Evolutionary conservation across 257 asterid genomes (phyloP).

Genomic region (Nicotiana sylvestris): DNA sequence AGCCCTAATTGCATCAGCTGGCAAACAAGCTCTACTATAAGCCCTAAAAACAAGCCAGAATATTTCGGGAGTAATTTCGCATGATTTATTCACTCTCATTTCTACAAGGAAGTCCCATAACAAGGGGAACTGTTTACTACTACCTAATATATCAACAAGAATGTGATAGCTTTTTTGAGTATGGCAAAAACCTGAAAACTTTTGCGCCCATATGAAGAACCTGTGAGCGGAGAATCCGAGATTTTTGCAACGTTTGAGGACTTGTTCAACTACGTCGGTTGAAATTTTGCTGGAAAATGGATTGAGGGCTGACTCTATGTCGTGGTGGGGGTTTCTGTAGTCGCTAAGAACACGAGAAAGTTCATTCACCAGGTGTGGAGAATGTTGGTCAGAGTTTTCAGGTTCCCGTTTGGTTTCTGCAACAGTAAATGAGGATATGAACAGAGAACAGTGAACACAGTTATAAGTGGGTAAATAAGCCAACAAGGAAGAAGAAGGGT

Average conservation of each 20-base stretch:
- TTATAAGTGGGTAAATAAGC: slow-evolving; percentile 3
- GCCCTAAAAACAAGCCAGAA: slow-evolving; percentile 70
- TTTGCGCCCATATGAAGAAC: slow-evolving; percentile 79
- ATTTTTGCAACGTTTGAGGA: slow-evolving; percentile 71
- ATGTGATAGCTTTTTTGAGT: slow-evolving; percentile 64
- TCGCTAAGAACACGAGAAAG: slow-evolving; percentile 82
- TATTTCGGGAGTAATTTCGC: slow-evolving; percentile 42
- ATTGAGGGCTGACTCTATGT: slow-evolving; percentile 73
- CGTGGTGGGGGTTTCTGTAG: slow-evolving; percentile 74
- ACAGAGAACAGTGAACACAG: slow-evolving; percentile 14
- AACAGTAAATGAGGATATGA: slow-evolving; percentile 22
- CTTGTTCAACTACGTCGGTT: slow-evolving; percentile 56
- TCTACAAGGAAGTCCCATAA: slow-evolving; percentile 77
- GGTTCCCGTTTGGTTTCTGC: slow-evolving; percentile 1
- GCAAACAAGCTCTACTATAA: slow-evolving; percentile 69
- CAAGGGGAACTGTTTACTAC: slow-evolving; percentile 77
- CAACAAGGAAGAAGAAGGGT: slow-evolving; percentile 1
- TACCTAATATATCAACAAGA: slow-evolving; percentile 64
- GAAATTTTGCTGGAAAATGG: slow-evolving; percentile 52
- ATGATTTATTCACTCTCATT: slow-evolving; percentile 36
- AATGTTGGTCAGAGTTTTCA: slow-evolving; percentile 18
- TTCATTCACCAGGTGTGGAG: slow-evolving; percentile 56
- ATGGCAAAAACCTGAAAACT: slow-evolving; percentile 55
- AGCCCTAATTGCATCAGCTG: slow-evolving; percentile 81
- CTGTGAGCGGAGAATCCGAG: slow-evolving; percentile 90